These are phyloP conservation scores for Pseudotsuga menziesii DNA, from an alignment of 75 land plant species.

Conservation along the genomic window DNA sequence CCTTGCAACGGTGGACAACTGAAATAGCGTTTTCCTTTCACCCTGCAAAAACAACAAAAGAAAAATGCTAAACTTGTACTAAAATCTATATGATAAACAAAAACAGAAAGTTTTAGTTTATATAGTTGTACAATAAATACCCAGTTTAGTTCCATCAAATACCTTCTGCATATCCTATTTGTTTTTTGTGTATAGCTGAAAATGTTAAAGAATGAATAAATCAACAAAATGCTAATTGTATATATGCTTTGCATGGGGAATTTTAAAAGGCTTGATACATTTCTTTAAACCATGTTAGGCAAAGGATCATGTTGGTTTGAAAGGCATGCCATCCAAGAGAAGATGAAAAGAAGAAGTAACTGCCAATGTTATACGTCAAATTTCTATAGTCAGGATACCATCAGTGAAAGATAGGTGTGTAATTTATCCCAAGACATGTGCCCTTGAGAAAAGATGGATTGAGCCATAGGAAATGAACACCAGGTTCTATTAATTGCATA, in stretches of 20 bases:
- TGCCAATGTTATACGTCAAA: background rate
- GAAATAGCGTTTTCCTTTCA: conserved; percentile 87
- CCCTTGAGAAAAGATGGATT: no score
- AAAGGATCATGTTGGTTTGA: no score
- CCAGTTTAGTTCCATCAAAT: no score
- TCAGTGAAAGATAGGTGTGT: background rate
- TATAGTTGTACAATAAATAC: no score
- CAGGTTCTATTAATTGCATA: no score
- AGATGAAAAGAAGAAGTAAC: background rate
- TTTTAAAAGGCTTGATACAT: background rate
- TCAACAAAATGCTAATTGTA: background rate
- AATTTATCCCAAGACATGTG: background rate
- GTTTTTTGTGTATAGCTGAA: no score
- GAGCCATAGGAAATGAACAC: no score
- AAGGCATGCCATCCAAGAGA: no score
- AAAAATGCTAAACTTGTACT: background rate
- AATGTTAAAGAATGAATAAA: background rate
- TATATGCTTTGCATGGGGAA: background rate
- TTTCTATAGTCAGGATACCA: background rate
- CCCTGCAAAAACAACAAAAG: conserved; percentile 35
- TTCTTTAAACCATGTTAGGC: background rate
- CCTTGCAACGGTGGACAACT: conserved; percentile 81
- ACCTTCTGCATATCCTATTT: no score
- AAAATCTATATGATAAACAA: background rate
- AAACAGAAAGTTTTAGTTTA: no score